These are phyloP conservation scores for Beta macrorhiza DNA, from an alignment of 179 eudicot genomes.

Conservation along the genomic window DNA sequence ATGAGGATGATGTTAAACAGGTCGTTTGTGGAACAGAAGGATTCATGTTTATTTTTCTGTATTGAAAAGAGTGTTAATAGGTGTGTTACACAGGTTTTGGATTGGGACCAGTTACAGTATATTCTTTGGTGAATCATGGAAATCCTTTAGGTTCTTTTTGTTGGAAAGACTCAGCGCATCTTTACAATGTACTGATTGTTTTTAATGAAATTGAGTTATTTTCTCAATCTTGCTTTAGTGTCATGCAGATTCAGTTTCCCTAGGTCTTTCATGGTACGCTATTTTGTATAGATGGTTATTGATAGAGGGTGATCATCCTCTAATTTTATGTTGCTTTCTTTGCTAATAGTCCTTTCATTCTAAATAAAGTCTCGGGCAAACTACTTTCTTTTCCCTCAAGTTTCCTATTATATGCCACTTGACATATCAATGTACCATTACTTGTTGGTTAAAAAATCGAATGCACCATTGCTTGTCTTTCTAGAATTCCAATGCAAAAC, in stretches of 20 bases:
- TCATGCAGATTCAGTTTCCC: neutral
- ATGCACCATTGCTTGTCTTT: neutral
- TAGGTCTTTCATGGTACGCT: neutral
- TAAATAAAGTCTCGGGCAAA: neutral
- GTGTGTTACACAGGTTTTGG: neutral
- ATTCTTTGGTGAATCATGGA: neutral
- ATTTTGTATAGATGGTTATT: neutral
- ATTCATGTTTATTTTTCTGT: neutral
- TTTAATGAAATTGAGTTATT: too few relatives aligned
- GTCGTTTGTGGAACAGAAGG: neutral
- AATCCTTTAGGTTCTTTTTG: neutral
- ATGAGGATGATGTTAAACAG: too few relatives aligned
- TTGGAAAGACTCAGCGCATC: neutral
- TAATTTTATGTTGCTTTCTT: too few relatives aligned
- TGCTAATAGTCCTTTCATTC: neutral
- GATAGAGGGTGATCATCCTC: too few relatives aligned
- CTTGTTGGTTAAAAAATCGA: too few relatives aligned
- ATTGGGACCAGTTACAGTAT: neutral
- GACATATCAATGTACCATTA: neutral
- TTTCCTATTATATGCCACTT: too few relatives aligned
- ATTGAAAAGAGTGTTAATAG: neutral
- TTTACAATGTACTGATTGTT: too few relatives aligned
- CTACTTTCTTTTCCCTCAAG: too few relatives aligned
- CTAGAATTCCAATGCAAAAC: neutral
- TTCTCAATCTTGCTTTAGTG: too few relatives aligned